Conservation (phyloP, 1,139 yeast genomes). For the Diutina sp. region DNA sequence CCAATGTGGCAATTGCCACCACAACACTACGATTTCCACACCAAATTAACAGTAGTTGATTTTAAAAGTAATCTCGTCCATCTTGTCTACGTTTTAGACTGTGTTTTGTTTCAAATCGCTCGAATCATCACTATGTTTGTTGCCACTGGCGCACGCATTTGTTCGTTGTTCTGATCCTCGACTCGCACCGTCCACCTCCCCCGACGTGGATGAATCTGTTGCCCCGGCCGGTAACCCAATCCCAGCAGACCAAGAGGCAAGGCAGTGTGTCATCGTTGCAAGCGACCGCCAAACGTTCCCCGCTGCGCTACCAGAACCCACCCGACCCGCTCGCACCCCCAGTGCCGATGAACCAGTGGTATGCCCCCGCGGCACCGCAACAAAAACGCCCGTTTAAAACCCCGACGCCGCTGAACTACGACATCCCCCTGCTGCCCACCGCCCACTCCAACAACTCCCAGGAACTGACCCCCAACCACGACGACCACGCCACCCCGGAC, state of each 20-base stretch:
- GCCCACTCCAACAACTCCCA: background rate
- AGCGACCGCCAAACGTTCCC: background rate
- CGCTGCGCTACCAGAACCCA: background rate
- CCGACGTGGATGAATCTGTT: background rate
- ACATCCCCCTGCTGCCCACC: constrained; percentile 1
- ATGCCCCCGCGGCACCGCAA: constrained; percentile 1
- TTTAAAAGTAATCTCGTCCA: background rate
- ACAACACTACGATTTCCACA: too few relatives aligned
- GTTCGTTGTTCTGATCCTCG: background rate
- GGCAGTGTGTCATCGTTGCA: background rate
- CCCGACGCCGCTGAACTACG: constrained; percentile 1
- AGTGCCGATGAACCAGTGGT: background rate
- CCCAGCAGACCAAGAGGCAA: background rate
- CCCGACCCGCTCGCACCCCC: background rate
- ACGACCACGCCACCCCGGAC: background rate
- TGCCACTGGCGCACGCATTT: background rate
- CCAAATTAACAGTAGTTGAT: too few relatives aligned
- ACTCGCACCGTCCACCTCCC: background rate
- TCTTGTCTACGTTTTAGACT: background rate
- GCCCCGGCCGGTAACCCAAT: background rate
- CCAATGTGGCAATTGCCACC: too few relatives aligned
- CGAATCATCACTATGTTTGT: background rate
- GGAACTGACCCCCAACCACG: background rate
- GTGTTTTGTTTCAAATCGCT: background rate
- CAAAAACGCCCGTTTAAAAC: constrained; percentile 1